phyloP scores from a whole-genome alignment of 352 stramenopile species.

The Globisporangium okanoganense region DNA sequence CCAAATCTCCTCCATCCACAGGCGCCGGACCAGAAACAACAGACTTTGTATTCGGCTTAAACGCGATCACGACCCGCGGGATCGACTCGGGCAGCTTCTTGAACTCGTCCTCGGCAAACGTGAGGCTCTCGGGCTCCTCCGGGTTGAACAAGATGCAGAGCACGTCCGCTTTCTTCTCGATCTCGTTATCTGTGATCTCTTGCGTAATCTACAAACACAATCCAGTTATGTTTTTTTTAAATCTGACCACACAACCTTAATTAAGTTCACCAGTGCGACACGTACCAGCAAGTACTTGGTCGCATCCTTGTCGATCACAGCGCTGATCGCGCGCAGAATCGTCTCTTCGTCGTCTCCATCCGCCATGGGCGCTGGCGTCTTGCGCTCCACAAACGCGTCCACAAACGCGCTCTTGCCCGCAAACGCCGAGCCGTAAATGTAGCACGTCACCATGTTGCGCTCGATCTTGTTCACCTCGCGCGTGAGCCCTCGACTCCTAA shows the following conservation, averaged over 20 bases:
- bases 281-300: slow-evolving; percentile 69
- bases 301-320: slow-evolving; percentile 46
- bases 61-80: slow-evolving; percentile 56
- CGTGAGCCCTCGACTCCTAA: slow-evolving; percentile 45
- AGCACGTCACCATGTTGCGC: slow-evolving; percentile 69
- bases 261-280: too few species aligned
- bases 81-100: slow-evolving; percentile 51
- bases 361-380: slow-evolving; percentile 11
- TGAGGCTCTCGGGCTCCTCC: slow-evolving; percentile 36
- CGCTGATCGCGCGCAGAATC: slow-evolving; percentile 53
- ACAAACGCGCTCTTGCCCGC: slow-evolving; percentile 57
- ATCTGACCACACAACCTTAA: not conserved
- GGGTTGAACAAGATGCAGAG: slow-evolving; percentile 69
- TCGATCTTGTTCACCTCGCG: slow-evolving; percentile 56
- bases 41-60: slow-evolving; percentile 22
- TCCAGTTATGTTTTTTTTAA: not conserved
- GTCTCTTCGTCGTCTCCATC: slow-evolving; percentile 33
- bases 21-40: slow-evolving; percentile 14
- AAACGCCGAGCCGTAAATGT: slow-evolving; percentile 45
- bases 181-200: slow-evolving; percentile 50
- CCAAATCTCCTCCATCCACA: slow-evolving; percentile 20
- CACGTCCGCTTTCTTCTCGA: slow-evolving; percentile 70
- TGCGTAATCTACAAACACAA: slow-evolving; percentile 48
- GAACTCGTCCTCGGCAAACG: slow-evolving; percentile 45
- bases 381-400: slow-evolving; percentile 43